Conservation (phyloP, 1,139 yeast genomes). For the Pichia sp. region DNA sequence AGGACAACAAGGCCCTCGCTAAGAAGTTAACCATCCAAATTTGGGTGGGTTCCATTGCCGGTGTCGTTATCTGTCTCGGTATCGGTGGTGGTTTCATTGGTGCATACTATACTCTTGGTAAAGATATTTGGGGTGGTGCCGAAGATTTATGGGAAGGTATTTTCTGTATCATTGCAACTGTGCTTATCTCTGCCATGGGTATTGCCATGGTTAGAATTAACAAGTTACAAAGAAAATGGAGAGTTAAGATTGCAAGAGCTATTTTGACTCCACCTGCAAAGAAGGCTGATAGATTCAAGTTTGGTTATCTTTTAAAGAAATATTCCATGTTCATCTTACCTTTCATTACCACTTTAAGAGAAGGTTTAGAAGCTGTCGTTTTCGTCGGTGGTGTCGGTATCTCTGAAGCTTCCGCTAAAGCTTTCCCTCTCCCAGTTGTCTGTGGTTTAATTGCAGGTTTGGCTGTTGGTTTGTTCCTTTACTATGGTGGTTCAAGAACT, state of each 20-base stretch:
- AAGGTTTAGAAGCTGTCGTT: conserved; percentile 84
- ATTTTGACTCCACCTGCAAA: conserved; percentile 28
- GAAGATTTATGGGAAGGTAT: conserved; percentile 96
- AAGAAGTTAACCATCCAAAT: conserved; percentile 63
- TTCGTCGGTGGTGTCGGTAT: conserved; percentile 74
- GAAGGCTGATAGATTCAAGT: conserved; percentile 33
- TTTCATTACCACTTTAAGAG: conserved; percentile 72
- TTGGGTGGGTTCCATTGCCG: conserved; percentile 69
- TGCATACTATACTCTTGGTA: conserved; percentile 69
- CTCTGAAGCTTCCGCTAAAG: conserved; percentile 38
- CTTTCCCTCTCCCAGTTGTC: conserved; percentile 81
- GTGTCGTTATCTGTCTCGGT: conserved; percentile 65
- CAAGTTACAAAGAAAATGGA: conserved; percentile 88
- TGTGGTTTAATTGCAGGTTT: conserved; percentile 72
- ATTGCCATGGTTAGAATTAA: conserved; percentile 85
- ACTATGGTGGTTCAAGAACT: conserved; percentile 65
- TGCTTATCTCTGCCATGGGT: conserved; percentile 85
- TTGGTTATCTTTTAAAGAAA: conserved; percentile 43
- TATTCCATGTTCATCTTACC: conserved; percentile 75
- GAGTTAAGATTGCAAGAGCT: conserved; percentile 79
- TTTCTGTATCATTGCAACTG: conserved; percentile 73
- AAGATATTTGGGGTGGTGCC: conserved; percentile 76
- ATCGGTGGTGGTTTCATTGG: conserved; percentile 85
- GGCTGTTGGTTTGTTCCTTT: conserved; percentile 57
- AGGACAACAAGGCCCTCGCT: conserved; percentile 30